Percentiles rank a stretch among this genome's conserved stretches.
These are phyloP conservation scores for Cryptococcus sp. DNA, from an alignment of 1,284 basidiomycete genomes.

Conservation along the genomic window DNA sequence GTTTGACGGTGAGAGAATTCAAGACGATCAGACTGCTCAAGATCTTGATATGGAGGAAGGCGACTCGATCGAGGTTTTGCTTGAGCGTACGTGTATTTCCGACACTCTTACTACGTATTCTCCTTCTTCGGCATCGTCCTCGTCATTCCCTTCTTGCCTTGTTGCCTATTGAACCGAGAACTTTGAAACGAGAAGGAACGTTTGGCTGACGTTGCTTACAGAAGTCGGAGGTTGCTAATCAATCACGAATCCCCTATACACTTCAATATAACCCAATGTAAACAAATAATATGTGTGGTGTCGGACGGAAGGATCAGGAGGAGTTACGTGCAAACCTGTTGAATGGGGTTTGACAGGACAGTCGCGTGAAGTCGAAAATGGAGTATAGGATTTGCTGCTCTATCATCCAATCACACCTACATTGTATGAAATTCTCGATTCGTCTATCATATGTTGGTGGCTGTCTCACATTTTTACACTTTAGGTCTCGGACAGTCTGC, in stretches of 20 bases:
- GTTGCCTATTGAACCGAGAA: background rate
- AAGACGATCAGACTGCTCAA: constrained; percentile 77
- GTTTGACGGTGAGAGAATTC: constrained; percentile 77
- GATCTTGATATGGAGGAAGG: constrained; percentile 79
- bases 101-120: background rate
- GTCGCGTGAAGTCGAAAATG: too few relatives aligned
- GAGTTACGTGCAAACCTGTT: too few relatives aligned
- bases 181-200: background rate
- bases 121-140: background rate
- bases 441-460: too few relatives aligned
- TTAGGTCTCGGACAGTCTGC: too few relatives aligned
- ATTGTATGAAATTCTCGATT: too few relatives aligned
- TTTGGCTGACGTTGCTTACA: background rate
- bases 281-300: too few relatives aligned
- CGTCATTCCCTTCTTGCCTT: background rate
- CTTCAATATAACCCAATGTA: too few relatives aligned
- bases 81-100: constrained; percentile 67
- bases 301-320: too few relatives aligned
- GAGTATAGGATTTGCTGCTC: too few relatives aligned
- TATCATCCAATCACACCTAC: too few relatives aligned
- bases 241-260: background rate
- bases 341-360: too few relatives aligned
- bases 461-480: too few relatives aligned
- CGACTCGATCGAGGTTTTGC: constrained; percentile 83
- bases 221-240: constrained; percentile 5